Conservation (phyloP, 306 rosid species). For the Corylus americana region DNA sequence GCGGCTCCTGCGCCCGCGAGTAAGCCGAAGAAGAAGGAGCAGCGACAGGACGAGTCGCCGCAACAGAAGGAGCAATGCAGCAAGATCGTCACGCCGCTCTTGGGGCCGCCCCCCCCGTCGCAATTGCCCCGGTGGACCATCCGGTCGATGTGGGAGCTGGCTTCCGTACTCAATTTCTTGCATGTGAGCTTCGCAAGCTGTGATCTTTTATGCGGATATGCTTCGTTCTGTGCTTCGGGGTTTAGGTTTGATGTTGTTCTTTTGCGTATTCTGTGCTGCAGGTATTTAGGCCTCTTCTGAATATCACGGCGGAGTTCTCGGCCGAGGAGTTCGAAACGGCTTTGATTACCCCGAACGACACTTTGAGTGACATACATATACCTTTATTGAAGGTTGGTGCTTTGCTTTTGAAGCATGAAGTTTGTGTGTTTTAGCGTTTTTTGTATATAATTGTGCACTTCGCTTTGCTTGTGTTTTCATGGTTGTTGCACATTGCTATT, state of each 20-base stretch:
- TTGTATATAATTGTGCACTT: slow-evolving; percentile 22
- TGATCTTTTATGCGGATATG: slow-evolving; percentile 31
- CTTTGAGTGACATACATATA: slow-evolving; percentile 88
- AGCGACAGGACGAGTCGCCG: slow-evolving; percentile 37
- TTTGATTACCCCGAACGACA: slow-evolving; percentile 83
- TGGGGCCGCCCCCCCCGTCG: slow-evolving; percentile 72
- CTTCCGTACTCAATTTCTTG: slow-evolving; percentile 88
- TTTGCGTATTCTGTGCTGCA: slow-evolving; percentile 31
- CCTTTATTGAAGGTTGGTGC: slow-evolving; percentile 93
- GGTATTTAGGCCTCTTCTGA: slow-evolving; percentile 85
- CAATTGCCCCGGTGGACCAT: slow-evolving; percentile 84
- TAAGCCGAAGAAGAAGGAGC: slow-evolving; percentile 46
- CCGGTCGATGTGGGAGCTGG: slow-evolving; percentile 98
- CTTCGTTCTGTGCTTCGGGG: slow-evolving; percentile 32
- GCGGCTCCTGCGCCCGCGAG: slow-evolving; percentile 50
- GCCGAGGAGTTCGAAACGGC: slow-evolving; percentile 98
- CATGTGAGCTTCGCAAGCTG: slow-evolving; percentile 66
- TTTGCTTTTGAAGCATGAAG: slow-evolving; percentile 9
- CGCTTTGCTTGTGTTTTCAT: slow-evolving; percentile 1
- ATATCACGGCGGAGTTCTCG: slow-evolving; percentile 78
- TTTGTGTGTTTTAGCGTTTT: slow-evolving; percentile 12
- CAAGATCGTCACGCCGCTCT: slow-evolving; percentile 79
- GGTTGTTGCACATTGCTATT: slow-evolving; percentile 2
- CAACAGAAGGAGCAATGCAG: slow-evolving; percentile 60
- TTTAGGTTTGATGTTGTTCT: slow-evolving; percentile 13